Base-by-base conservation (phyloP, 495 filamentous ascomycete genomes). In the Xylaria scruposa region DNA sequence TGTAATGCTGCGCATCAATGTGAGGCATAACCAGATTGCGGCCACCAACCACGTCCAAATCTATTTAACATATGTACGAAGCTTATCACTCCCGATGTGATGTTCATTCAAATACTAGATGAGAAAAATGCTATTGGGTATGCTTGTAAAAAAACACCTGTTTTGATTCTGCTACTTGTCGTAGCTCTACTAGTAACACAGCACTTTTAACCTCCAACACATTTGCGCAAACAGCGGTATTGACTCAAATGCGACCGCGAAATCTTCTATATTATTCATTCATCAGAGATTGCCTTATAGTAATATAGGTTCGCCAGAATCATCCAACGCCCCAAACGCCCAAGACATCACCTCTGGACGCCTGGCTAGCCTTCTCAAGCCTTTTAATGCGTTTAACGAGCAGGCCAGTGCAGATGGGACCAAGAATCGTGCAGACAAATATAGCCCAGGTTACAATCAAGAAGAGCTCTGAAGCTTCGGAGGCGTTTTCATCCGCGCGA, bases 381-480 rank as follows among this genome's bases (percentile, higher is more conserved):
- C 47, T 62, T 47, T 80, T 79, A 2, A 83, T 73, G 36, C 77
- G 76, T 42, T 76, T 73, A 3, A 93, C 86, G 0, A 92, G 78
- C 10, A 90, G 63, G 0, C 93, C 93, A 2, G 94, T 90, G 6
- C 82, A 83, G 1, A 94, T 76, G 0, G 93, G 92, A 0, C 92
- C 92, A n/a, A 91, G 69, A 31, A 94, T 81, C 0, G 93, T 95
- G 71, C 92, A 94, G 2, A 95, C 72, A 0, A 92, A 84, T 12
- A 94, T 91, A 1, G 91, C 93, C 92, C 92, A 95, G 0, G 90
- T 86, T 0, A 91, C 86, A 9, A 93, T 81, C 3, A 94, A 79
- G 74, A 92, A 95, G 7, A 84, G 77, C 42, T 79, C 77, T 0
- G 77, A 76, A 3, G 73, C 72, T 3, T 47, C 36, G 5, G 87